A percentile compares a stretch with the other conserved stretches of the same genome.
phyloP scores from a whole-genome alignment of 2,329 filamentous ascomycete genomes.

The Ophiostoma ulmi region DNA sequence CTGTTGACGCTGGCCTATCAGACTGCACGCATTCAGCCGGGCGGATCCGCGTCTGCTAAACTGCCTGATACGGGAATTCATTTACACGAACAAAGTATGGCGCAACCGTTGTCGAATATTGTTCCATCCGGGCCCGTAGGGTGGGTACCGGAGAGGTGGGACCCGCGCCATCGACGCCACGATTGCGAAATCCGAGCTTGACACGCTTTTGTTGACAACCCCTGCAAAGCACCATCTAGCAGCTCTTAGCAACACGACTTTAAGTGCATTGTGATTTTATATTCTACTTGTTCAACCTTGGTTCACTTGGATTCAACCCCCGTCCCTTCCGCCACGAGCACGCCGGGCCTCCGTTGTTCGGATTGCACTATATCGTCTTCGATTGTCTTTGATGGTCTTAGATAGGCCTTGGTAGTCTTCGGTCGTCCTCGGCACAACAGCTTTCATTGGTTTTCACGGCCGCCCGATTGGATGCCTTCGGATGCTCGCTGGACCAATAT shows the following conservation, averaged over 20 bases:
- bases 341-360: slow-evolving; percentile 9
- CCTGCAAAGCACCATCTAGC: not conserved
- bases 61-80: slow-evolving; percentile 4
- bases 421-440: not conserved
- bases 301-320: not conserved
- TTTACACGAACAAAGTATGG: slow-evolving; percentile 3
- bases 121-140: slow-evolving; percentile 14
- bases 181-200: slow-evolving; percentile 16
- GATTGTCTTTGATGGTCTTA: not conserved
- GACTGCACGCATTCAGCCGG: not conserved
- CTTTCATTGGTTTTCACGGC: not conserved
- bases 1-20: not conserved
- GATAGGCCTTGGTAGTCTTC: not conserved
- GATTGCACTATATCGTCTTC: not conserved
- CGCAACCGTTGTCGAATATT: slow-evolving; percentile 15
- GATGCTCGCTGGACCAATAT: not conserved
- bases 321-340: not conserved
- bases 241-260: not conserved
- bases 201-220: slow-evolving; percentile 1
- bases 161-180: slow-evolving; percentile 20
- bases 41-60: not conserved
- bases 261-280: not conserved
- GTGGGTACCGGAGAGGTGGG: slow-evolving; percentile 12
- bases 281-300: not conserved
- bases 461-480: not conserved